Conservation (phyloP, 768 basidiomycete genomes). For the Crassisporium funariophilum region DNA sequence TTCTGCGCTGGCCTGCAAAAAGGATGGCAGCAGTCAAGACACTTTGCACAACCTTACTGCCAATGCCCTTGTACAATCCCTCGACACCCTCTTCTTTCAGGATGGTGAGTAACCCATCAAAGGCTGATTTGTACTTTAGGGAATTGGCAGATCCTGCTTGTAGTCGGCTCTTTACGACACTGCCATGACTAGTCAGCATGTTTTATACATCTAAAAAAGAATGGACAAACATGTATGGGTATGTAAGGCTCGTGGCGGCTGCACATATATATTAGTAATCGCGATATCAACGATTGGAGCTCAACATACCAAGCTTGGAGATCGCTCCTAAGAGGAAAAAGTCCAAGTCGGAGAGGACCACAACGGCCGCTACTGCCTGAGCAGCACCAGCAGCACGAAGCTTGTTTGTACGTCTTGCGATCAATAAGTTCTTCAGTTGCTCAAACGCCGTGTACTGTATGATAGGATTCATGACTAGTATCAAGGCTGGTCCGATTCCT, state of each 20-base stretch:
- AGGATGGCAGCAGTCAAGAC: constrained; percentile 93
- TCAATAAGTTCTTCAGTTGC: constrained; percentile 85
- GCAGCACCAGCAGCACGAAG: constrained; percentile 46
- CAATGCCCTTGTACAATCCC: constrained; percentile 86
- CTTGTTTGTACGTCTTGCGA: constrained; percentile 60
- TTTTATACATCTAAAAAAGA: background rate
- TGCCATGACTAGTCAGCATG: constrained; percentile 20
- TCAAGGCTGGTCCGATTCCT: constrained; percentile 91
- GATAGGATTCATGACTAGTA: constrained; percentile 93
- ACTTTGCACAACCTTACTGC: constrained; percentile 88
- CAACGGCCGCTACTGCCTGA: constrained; percentile 48
- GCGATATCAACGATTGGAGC: background rate
- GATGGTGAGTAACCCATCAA: constrained; percentile 79
- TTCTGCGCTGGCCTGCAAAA: constrained; percentile 85
- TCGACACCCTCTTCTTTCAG: constrained; percentile 75
- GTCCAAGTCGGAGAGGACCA: constrained; percentile 78
- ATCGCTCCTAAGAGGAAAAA: constrained; percentile 95
- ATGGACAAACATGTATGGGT: constrained; percentile 48
- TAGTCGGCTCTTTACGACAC: constrained; percentile 76
- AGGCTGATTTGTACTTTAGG: constrained; percentile 70
- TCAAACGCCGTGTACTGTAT: constrained; percentile 95
- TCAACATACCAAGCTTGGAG: constrained; percentile 77
- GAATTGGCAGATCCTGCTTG: constrained; percentile 75
- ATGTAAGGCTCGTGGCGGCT: constrained; percentile 54
- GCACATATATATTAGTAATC: background rate